Evolutionary conservation across 78 protist genomes (phyloP), one percentile per base, ranked within the genome.

Genomic region (Ministeria vibrans): DNA sequence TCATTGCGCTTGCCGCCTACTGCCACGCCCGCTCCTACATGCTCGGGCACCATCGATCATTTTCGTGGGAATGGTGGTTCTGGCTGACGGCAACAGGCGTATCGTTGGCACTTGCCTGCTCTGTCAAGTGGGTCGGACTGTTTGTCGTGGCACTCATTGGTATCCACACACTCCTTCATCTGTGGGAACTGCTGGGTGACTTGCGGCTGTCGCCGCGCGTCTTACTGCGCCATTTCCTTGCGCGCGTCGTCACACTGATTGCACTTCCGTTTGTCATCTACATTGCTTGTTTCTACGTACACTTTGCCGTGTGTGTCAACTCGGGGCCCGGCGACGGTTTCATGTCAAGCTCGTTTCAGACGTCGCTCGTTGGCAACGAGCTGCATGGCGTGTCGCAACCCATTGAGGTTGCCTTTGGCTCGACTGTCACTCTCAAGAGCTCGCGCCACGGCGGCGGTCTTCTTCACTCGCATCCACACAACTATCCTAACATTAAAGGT

Each of bases 281-380:
- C 81, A 32, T 43, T 13, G 41, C 13, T 45, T n/a, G 18, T 34
- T 85, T 79, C 75, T 36, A 25, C n/a, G 20, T 85, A 22, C 89
- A 85, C 59, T 80, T 85, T 23, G 39, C 42, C 27, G 49, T 80
- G 70, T 82, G 80, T 5, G 34, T 39, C 9, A 0, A 27, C 43
- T 62, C 71, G 41, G 82, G 85, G 6, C 72, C 72, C 15, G 89
- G 84, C 42, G 89, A 64, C 25, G 78, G 63, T 18, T 81, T 63
- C 69, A 85, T 85, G 83, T 49, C 45, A 30, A 1, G 38, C 9
- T 42, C 61, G 4, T 82, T 82, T 71, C 81, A 63, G n/a, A 68
- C 79, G 18, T 7, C 79, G 30, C 74, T 81, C 34, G 5, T 36
- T 7, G 85, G 80, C 44, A 75, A 74, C 80, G 38, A 61, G 23